These are phyloP conservation scores for Rhynchosporium agropyri DNA, from an alignment of 2,329 filamentous ascomycete genomes.

Conservation along the genomic window DNA sequence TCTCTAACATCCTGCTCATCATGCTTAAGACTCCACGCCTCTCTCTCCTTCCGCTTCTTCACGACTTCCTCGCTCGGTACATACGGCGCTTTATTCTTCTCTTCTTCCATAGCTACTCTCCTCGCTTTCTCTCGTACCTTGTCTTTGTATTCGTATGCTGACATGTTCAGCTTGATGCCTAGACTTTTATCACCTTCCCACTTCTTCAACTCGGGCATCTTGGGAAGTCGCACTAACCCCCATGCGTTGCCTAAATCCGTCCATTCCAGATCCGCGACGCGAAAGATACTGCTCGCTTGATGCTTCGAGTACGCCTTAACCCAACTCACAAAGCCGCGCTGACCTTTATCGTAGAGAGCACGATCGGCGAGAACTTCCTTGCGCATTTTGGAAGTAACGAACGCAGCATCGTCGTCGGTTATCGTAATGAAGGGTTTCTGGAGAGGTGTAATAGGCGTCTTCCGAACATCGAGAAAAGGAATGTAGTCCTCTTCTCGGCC, in stretches of 20 bases:
- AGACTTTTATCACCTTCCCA: conserved; percentile 70
- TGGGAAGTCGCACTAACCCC: conserved; percentile 83
- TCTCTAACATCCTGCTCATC: conserved; percentile 66
- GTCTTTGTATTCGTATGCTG: conserved; percentile 71
- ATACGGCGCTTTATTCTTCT: conserved; percentile 47
- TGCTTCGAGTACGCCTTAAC: conserved; percentile 90
- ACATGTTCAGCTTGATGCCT: conserved; percentile 67
- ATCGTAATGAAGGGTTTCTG: conserved; percentile 57
- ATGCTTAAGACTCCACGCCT: conserved; percentile 73
- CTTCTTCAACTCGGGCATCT: conserved; percentile 85
- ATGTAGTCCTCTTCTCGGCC: conserved; percentile 90
- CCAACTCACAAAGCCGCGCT: conserved; percentile 92
- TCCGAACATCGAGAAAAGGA: conserved; percentile 80
- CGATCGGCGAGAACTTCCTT: conserved; percentile 55
- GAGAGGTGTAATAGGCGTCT: conserved; percentile 76
- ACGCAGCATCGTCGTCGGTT: conserved; percentile 62
- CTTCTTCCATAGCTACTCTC: conserved; percentile 56
- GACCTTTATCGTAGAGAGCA: conserved; percentile 76
- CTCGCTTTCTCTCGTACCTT: conserved; percentile 69
- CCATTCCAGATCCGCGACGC: conserved; percentile 82
- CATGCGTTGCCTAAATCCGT: conserved; percentile 76
- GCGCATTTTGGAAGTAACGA: conserved; percentile 63
- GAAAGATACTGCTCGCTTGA: conserved; percentile 88
- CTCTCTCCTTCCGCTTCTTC: conserved; percentile 63
- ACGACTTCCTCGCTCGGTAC: conserved; percentile 47